Percentiles rank a stretch among this genome's conserved stretches.
Evolutionary conservation across 2,329 filamentous ascomycete species (phyloP).

Genomic region (Penicillium sp.): DNA sequence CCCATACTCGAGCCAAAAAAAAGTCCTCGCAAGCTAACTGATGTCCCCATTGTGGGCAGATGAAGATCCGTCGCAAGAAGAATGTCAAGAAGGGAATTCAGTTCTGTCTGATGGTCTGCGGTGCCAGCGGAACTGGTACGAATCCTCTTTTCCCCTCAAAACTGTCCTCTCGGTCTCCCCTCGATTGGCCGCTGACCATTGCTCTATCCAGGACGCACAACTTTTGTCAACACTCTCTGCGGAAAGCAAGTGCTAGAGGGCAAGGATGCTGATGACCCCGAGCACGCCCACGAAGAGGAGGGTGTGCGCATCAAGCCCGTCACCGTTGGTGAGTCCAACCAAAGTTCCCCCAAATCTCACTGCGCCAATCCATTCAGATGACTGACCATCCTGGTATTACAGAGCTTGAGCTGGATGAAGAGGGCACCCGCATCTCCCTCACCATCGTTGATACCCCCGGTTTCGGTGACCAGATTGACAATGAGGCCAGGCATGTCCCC

Average conservation of each 20-base stretch:
- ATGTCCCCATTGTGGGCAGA: conserved; percentile 53
- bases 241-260: conserved; percentile 87
- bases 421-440: conserved; percentile 95
- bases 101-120: conserved; percentile 99
- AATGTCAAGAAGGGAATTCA: conserved; percentile 99
- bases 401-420: conserved; percentile 96
- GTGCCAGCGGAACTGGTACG: conserved; percentile 94
- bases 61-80: conserved; percentile 99
- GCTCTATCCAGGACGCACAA: conserved; percentile 75
- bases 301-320: conserved; percentile 98
- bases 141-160: conserved; percentile 3
- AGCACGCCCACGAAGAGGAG: conserved; percentile 88
- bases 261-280: conserved; percentile 91
- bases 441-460: conserved; percentile 98
- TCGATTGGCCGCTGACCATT: conserved; percentile 21
- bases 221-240: conserved; percentile 99
- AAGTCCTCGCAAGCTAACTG: conserved; percentile 21
- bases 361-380: conserved; percentile 18
- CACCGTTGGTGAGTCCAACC: conserved; percentile 78
- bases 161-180: conserved; percentile 2
- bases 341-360: background rate
- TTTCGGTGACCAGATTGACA: conserved; percentile 98
- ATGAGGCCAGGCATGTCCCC: conserved; percentile 81
- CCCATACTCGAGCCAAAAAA: conserved; percentile 26
- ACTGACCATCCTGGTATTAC: conserved; percentile 34